Evolutionary conservation across 2,329 filamentous ascomycete species (phyloP).

Genomic region (Trichoderma afroharzianum): DNA sequence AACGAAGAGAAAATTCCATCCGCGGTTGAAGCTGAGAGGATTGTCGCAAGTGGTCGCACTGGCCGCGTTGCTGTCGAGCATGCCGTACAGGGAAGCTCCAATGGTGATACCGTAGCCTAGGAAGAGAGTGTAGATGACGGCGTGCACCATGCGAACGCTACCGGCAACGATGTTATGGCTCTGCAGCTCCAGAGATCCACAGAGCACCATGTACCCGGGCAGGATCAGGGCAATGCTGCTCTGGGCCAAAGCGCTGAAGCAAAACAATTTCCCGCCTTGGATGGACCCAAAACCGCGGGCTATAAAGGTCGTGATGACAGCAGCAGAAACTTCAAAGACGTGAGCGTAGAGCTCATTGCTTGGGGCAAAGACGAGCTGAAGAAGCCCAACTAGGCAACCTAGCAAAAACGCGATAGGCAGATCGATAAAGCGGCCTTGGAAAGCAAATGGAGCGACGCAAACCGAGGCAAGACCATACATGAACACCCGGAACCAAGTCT

Average conservation of each 20-base stretch:
- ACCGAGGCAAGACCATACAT: constrained; percentile 75
- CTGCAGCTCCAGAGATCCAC: constrained; percentile 61
- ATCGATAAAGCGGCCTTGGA: constrained; percentile 72
- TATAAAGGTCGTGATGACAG: constrained; percentile 64
- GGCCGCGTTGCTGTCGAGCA: constrained; percentile 55
- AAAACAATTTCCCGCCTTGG: constrained; percentile 55
- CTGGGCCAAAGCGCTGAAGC: constrained; percentile 68
- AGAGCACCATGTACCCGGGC: constrained; percentile 53
- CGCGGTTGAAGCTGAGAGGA: constrained; percentile 44
- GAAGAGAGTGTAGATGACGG: constrained; percentile 71
- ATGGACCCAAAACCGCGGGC: constrained; percentile 68
- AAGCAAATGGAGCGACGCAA: constrained; percentile 75
- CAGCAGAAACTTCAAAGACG: constrained; percentile 51
- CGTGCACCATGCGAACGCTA: constrained; percentile 71
- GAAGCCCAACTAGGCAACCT: constrained; percentile 67
- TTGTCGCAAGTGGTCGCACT: constrained; percentile 40
- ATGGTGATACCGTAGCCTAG: constrained; percentile 72
- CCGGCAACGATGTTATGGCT: constrained; percentile 67
- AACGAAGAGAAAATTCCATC: constrained; percentile 67
- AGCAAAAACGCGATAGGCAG: constrained; percentile 73
- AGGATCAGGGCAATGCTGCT: constrained; percentile 73
- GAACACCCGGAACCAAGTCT: constrained; percentile 54
- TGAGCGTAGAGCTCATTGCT: constrained; percentile 66
- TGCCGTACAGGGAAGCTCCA: constrained; percentile 62
- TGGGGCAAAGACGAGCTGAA: constrained; percentile 73